Percentiles rank a stretch among this genome's conserved stretches.
Evolutionary conservation across 2,329 filamentous ascomycete species (phyloP).

Genomic region (Sporothrix euskadiensis): DNA sequence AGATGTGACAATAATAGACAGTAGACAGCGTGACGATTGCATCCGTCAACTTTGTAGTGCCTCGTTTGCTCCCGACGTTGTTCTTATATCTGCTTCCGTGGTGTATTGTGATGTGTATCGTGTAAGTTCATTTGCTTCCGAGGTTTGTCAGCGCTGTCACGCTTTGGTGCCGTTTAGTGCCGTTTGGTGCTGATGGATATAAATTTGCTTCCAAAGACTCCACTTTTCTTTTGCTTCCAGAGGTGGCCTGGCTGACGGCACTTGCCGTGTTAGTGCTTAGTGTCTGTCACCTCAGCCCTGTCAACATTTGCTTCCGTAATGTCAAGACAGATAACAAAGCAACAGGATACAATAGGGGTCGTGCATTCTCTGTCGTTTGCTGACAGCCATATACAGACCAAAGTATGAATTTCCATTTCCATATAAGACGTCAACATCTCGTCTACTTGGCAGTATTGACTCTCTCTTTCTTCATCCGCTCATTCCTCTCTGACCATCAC

Average conservation of each 20-base stretch:
- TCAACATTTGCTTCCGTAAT: not conserved
- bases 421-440: not conserved
- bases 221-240: not conserved
- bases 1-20: not conserved
- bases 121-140: not conserved
- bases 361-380: not conserved
- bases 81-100: conserved; percentile 4
- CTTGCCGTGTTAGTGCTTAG: not conserved
- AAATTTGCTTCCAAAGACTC: not conserved
- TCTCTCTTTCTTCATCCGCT: not conserved
- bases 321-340: not conserved
- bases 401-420: too few relatives aligned
- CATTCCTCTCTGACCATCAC: not conserved
- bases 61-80: not conserved
- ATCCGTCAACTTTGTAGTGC: not conserved
- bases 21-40: not conserved
- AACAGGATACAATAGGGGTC: not conserved
- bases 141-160: not conserved
- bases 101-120: not conserved
- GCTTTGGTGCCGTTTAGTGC: not conserved
- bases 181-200: not conserved
- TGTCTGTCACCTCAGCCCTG: not conserved
- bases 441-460: not conserved
- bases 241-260: not conserved
- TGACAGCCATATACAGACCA: not conserved